Evolutionary conservation across 352 stramenopile genomes (phyloP), one percentile per base, ranked within the genome.

Genomic region (Phytophthora idaei): DNA sequence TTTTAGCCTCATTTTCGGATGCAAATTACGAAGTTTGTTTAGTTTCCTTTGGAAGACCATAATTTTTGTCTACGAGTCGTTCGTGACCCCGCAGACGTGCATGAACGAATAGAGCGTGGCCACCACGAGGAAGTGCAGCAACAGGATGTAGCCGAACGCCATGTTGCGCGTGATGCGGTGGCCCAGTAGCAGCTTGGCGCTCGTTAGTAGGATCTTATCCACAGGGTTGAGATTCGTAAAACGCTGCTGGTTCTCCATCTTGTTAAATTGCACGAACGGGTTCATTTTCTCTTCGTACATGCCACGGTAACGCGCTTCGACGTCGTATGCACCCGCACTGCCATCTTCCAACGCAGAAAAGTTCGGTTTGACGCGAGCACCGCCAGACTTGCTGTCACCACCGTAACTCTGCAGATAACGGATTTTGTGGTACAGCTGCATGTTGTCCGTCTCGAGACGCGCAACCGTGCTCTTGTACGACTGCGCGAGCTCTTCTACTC

Each of bases 201-300:
- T 95, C 52, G 86, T 94, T 39, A 97, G 78, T 54, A 96, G 67
- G 63, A 97, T 96, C 61, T 96, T 97, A 71, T 97, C 91, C 55
- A 96, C 85, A 5, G 91, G 78, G 57, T 93, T 97, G 50, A 97
- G 81, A 62, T 97, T 94, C 62, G 90, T 86, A 60, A 93, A 94
- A 47, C 92, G 92, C 68, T 94, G 87, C 64, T 96, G 87, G 39
- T 67, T 86, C 77, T 97, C 91, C 68, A 92, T 84, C 71, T 93
- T 90, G 73, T 94, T 96, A 67, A 97, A 97, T 61, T 97, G 87
- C 52, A 90, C 86, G 70, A 97, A 97, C 36, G 91, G 91, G 61
- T 96, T 97, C 84, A 97, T 94, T 48, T 93, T 90, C 64, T 93
- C 85, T 57, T 97, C 91, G 77, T 97, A 97, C 78, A 97, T 81